phyloP scores from a whole-genome alignment of 2,329 filamentous ascomycete species.

The Aspergillus niger region DNA sequence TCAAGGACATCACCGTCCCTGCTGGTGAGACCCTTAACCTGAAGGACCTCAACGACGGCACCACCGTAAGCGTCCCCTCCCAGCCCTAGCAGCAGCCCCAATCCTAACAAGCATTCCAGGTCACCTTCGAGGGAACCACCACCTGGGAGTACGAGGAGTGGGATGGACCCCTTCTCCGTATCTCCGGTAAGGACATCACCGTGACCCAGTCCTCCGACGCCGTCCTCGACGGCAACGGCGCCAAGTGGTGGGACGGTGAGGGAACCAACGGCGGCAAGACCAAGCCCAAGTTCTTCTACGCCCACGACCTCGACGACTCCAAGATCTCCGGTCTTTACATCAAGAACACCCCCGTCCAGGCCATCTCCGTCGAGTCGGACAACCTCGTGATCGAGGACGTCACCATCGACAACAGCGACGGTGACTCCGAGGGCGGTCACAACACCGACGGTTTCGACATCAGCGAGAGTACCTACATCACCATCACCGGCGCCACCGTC shows the following conservation, averaged over 20 bases:
- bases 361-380: constrained; percentile 48
- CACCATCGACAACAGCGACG: constrained; percentile 61
- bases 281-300: constrained; percentile 68
- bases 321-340: constrained; percentile 37
- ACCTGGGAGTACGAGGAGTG: constrained; percentile 67
- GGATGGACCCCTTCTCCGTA: constrained; percentile 63
- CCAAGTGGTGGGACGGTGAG: constrained; percentile 62
- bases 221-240: constrained; percentile 58
- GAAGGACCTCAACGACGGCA: constrained; percentile 39
- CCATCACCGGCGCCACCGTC: constrained; percentile 54
- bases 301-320: constrained; percentile 38
- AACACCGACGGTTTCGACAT: constrained; percentile 56
- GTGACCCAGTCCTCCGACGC: constrained; percentile 55
- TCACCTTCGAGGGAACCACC: constrained; percentile 66
- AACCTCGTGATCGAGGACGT: constrained; percentile 54
- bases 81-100: background rate
- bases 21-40: constrained; percentile 15
- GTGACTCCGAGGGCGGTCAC: constrained; percentile 48
- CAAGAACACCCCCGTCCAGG: constrained; percentile 43
- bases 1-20: constrained; percentile 9
- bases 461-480: constrained; percentile 48
- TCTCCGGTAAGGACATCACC: constrained; percentile 59
- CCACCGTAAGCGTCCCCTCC: constrained; percentile 40
- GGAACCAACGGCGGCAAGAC: constrained; percentile 63
- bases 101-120: constrained; percentile 27